A percentile compares a stretch with the other conserved stretches of the same genome.
phyloP scores from a whole-genome alignment of 179 eudicot species.

The Monotropa hypopitys region DNA sequence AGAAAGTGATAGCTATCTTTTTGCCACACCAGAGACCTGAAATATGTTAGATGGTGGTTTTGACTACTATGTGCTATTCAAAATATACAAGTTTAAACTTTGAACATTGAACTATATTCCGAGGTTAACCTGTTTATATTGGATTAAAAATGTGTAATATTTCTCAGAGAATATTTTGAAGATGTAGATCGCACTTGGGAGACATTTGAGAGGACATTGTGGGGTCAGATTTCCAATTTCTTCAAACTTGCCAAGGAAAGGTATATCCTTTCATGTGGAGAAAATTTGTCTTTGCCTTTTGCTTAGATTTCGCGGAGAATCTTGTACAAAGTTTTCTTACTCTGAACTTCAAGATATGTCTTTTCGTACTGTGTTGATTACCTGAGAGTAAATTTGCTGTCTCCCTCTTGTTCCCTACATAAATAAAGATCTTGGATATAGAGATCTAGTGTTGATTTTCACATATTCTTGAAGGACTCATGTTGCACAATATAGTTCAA shows the following conservation, averaged over 20 bases:
- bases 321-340: neutral
- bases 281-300: neutral
- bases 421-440: neutral
- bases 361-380: neutral
- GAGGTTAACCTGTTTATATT: neutral
- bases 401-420: neutral
- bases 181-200: slow-evolving; percentile 97
- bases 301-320: neutral
- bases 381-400: slow-evolving; percentile 1
- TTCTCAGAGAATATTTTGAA: slow-evolving; percentile 88
- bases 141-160: slow-evolving; percentile 11
- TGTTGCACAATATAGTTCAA: neutral
- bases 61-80: neutral
- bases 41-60: neutral
- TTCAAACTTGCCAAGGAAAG: slow-evolving; percentile 79
- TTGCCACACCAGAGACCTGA: neutral
- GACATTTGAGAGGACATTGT: slow-evolving; percentile 86
- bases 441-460: too few relatives aligned
- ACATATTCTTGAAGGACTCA: neutral
- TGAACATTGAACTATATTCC: neutral
- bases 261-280: slow-evolving; percentile 19
- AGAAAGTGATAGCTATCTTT: slow-evolving; percentile 1
- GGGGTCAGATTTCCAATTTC: slow-evolving; percentile 84
- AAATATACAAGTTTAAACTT: neutral
- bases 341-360: too few relatives aligned